A percentile compares a stretch with the other conserved stretches of the same genome.
These are phyloP conservation scores for Ceratocystis diversiconidia DNA, from an alignment of 2,329 filamentous ascomycete genomes.

Conservation along the genomic window DNA sequence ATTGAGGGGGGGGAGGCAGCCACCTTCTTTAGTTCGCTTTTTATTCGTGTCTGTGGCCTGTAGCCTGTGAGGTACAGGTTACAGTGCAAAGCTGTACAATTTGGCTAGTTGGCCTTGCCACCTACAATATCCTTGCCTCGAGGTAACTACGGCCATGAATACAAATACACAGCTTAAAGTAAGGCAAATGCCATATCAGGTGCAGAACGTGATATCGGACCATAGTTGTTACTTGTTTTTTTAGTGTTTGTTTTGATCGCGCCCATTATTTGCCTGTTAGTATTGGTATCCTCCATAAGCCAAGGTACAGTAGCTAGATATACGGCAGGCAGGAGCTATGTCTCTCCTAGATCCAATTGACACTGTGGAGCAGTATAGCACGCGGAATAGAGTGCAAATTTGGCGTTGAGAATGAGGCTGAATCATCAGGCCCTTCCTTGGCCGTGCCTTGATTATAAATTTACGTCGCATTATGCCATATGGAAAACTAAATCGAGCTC, in stretches of 20 bases:
- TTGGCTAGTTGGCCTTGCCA: too few relatives aligned
- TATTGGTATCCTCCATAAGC: too few relatives aligned
- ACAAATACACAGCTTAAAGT: background rate
- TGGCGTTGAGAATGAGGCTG: background rate
- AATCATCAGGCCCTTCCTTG: background rate
- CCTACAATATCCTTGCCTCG: too few relatives aligned
- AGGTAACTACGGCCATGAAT: background rate
- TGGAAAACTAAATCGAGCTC: too few relatives aligned
- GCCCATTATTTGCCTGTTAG: too few relatives aligned
- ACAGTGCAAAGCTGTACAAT: background rate
- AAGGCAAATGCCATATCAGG: background rate
- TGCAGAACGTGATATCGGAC: background rate
- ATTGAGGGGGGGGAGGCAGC: slow-evolving; percentile 12
- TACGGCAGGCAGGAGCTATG: too few relatives aligned
- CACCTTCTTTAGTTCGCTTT: slow-evolving; percentile 11
- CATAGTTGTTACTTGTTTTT: background rate
- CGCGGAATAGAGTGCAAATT: background rate
- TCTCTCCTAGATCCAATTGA: too few relatives aligned
- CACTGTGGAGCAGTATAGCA: too few relatives aligned
- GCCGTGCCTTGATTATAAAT: background rate
- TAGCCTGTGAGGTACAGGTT: background rate
- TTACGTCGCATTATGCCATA: background rate
- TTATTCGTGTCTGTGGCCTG: background rate
- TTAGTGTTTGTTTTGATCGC: background rate
- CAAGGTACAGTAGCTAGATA: too few relatives aligned